Base-by-base conservation (phyloP, 768 basidiomycete species). In the Auricularia auricula-judae region DNA sequence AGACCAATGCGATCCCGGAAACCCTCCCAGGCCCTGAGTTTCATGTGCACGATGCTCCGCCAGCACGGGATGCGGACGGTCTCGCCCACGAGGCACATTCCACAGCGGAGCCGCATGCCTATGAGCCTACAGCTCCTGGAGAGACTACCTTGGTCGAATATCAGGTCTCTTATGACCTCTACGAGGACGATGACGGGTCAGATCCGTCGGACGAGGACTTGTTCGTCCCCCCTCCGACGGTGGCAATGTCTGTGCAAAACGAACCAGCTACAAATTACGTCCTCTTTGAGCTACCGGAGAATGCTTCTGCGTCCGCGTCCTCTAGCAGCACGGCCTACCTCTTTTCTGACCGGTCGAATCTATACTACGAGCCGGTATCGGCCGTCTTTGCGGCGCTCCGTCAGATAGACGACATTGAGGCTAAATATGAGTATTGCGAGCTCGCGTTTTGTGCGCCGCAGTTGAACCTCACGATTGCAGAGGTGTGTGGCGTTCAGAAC, bases 331-430 rank as follows among this genome's bases (percentile, higher is more conserved):
- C 66, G 36, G 71, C 74, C n/a, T 71, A 89, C 4, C 75, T 91
- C 60, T 78, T 92, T 65, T 80, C 83, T 58, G 76, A 84, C 65
- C 80, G 76, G 18, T 88, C 89, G 2, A 87, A 84, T 3, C 76
- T 91, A 5, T 92, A 89, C 72, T 91, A 91, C 68, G 89, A 91
- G 71, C 85, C 89, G 35, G 71, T 92, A 58, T 82, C 81, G 53
- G 78, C 74, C 64, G 82, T 91, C 21, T 91, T 91, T 69, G 86
- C 86, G 64, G 86, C 86, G 64, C 75, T 92, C 53, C 86, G 88
- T 36, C 79, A 82, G 69, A 87, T 90, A 64, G 80, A 83, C 60
- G 71, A 76, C 63, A 70, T 89, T 36, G 74, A 77, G 59, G 73
- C 75, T 16, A 67, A 84, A 5, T 75, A 79, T 36, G 78, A 82